phyloP scores from a whole-genome alignment of 768 basidiomycete genomes.

The Auricularia sp. region DNA sequence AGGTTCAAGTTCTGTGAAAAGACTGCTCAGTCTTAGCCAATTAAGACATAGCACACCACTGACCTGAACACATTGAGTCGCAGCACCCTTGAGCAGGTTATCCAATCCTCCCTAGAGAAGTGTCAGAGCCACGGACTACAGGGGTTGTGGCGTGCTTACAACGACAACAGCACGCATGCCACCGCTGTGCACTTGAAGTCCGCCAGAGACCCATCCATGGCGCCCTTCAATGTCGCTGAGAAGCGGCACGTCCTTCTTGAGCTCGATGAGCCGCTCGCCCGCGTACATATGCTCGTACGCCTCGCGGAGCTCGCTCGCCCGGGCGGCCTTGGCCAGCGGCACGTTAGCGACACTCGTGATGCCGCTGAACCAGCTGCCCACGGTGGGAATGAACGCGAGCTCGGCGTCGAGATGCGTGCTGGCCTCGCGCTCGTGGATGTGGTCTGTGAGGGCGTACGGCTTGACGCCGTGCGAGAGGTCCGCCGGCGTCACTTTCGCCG shows the following conservation, averaged over 20 bases:
- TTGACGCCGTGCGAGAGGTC: conserved; percentile 65
- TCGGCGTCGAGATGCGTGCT: conserved; percentile 57
- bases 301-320: conserved; percentile 59
- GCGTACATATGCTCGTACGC: conserved; percentile 73
- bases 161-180: conserved; percentile 92
- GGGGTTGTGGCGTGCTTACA: conserved; percentile 33
- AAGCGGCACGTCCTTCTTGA: conserved; percentile 56
- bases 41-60: conserved; percentile 15
- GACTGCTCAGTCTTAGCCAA: background rate
- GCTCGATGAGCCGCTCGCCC: conserved; percentile 58
- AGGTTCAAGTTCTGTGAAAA: conserved; percentile 71
- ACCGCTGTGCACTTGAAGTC: conserved; percentile 83
- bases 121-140: background rate
- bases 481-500: conserved; percentile 74
- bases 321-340: conserved; percentile 56
- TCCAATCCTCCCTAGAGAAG: conserved; percentile 73
- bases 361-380: conserved; percentile 93
- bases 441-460: conserved; percentile 88
- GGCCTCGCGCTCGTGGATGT: conserved; percentile 98
- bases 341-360: conserved; percentile 83
- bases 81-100: conserved; percentile 94
- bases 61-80: conserved; percentile 96
- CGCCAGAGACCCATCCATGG: conserved; percentile 87
- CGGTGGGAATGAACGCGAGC: conserved; percentile 77
- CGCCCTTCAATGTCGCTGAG: conserved; percentile 66